A percentile compares a stretch with the other conserved stretches of the same genome.
Conservation (phyloP, 2,329 filamentous ascomycete genomes). For the Monosporascus sp. region DNA sequence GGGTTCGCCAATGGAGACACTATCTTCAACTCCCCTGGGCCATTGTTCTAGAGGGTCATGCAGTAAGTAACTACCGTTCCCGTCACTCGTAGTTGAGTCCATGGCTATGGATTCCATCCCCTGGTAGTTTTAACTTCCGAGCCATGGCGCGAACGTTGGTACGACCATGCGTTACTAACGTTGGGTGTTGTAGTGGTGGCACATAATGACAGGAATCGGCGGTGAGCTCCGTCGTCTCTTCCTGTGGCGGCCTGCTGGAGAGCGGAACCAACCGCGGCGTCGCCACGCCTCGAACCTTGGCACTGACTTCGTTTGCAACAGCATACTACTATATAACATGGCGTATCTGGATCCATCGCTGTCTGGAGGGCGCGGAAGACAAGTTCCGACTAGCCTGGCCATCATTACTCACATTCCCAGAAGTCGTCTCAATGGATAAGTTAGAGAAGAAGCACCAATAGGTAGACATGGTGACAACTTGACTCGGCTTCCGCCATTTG, state of each 20-base stretch:
- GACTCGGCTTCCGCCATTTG: not conserved
- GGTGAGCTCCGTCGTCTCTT: conserved; percentile 12
- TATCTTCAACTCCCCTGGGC: conserved; percentile 75
- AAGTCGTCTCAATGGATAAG: conserved; percentile 34
- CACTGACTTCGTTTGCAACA: conserved; percentile 4
- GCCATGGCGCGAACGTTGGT: too few species aligned
- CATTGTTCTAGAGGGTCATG: conserved; percentile 57
- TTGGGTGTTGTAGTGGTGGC: conserved; percentile 46
- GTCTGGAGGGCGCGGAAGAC: conserved; percentile 66
- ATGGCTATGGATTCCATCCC: too few species aligned
- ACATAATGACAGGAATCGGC: conserved; percentile 75
- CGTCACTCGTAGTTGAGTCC: not conserved
- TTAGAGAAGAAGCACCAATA: conserved; percentile 21
- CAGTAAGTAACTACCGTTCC: conserved; percentile 58
- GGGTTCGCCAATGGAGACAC: conserved; percentile 60
- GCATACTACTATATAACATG: conserved; percentile 82
- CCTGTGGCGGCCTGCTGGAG: not conserved
- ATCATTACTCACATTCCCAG: conserved; percentile 48
- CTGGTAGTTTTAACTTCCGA: too few species aligned
- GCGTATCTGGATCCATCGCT: conserved; percentile 77
- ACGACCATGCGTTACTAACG: not conserved
- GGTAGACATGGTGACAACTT: conserved; percentile 2
- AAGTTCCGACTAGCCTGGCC: conserved; percentile 71
- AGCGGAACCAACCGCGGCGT: not conserved
- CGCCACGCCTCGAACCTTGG: not conserved